phyloP scores from a whole-genome alignment of 2,329 filamentous ascomycete species.

The Paracoccidioides lutzii region DNA sequence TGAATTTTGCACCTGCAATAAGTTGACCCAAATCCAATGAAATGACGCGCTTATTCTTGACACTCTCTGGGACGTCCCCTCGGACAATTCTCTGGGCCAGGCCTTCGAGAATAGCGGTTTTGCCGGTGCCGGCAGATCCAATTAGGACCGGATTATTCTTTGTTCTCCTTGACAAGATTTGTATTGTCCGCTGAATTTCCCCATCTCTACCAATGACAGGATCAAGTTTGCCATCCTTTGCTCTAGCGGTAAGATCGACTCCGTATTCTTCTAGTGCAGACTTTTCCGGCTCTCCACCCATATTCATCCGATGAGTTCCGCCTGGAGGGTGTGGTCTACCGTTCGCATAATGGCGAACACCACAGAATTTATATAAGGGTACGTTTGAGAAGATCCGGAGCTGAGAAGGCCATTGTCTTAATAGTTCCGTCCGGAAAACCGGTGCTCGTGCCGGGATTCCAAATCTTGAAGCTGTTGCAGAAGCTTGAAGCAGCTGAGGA shows the following conservation, averaged over 20 bases:
- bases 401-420: neutral
- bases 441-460: neutral
- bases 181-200: conserved; percentile 89
- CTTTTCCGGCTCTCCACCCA: conserved; percentile 65
- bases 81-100: conserved; percentile 78
- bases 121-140: conserved; percentile 78
- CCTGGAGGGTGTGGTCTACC: conserved; percentile 70
- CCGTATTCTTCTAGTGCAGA: conserved; percentile 83
- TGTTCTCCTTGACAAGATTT: conserved; percentile 79
- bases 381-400: neutral
- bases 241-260: conserved; percentile 73
- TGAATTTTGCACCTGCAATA: conserved; percentile 89
- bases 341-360: conserved; percentile 40
- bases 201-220: conserved; percentile 87
- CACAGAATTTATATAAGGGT: conserved; percentile 7
- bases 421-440: neutral
- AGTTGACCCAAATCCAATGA: conserved; percentile 79
- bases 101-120: conserved; percentile 86
- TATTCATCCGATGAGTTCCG: conserved; percentile 85
- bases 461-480: neutral
- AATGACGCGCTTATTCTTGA: conserved; percentile 87
- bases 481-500: conserved; percentile 2
- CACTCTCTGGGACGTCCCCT: conserved; percentile 87
- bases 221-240: conserved; percentile 80
- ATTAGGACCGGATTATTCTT: conserved; percentile 97